phyloP scores from a whole-genome alignment of 441 rosid genomes.

The Macaranga tanarius region DNA sequence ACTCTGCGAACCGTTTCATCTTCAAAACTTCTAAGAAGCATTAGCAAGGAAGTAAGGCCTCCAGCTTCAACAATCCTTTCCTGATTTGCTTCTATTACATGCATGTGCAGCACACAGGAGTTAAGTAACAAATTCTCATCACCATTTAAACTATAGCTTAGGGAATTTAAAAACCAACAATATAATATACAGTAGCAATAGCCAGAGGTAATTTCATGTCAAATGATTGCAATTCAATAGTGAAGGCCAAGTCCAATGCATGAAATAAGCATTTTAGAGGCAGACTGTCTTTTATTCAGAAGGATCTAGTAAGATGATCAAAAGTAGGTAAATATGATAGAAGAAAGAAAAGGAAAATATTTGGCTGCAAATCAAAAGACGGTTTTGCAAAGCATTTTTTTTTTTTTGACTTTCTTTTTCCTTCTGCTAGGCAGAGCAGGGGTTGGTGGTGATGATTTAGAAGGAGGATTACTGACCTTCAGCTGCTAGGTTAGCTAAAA shows the following conservation, averaged over 20 bases:
- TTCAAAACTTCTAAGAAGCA: slow-evolving; percentile 91
- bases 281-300: background rate
- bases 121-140: background rate
- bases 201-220: background rate
- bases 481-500: slow-evolving; percentile 96
- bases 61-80: slow-evolving; percentile 96
- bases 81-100: slow-evolving; percentile 78
- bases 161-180: background rate
- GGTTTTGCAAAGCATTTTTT: background rate
- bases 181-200: background rate
- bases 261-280: background rate
- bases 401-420: background rate
- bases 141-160: background rate
- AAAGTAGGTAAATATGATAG: background rate
- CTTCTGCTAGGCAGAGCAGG: background rate
- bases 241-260: background rate
- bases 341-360: background rate
- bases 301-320: background rate
- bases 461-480: slow-evolving; percentile 61
- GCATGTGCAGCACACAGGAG: slow-evolving; percentile 18
- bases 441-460: background rate
- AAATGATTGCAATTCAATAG: background rate
- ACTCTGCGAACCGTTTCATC: slow-evolving; percentile 96
- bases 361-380: slow-evolving; percentile 1
- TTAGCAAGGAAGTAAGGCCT: slow-evolving; percentile 86